Evolutionary conservation across 352 stramenopile genomes (phyloP).

Genomic region (Albugo laibachii): DNA sequence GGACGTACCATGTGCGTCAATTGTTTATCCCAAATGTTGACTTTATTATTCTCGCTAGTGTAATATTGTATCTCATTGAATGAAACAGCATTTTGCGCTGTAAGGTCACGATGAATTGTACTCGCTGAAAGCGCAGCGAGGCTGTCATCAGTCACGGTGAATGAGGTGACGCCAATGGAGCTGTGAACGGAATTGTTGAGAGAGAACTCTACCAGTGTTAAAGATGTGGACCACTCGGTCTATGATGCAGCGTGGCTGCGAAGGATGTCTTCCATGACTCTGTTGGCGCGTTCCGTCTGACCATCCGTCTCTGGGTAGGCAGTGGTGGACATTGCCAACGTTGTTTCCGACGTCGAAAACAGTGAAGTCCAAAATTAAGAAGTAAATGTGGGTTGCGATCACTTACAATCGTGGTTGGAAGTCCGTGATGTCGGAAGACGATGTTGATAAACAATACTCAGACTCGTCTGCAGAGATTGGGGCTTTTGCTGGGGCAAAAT

Average conservation of each 20-base stretch:
- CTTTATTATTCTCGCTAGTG: too few relatives aligned
- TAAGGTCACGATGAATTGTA: too few relatives aligned
- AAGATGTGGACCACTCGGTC: slow-evolving; percentile 1
- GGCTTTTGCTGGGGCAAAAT: background rate
- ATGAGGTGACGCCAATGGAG: background rate
- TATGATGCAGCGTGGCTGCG: background rate
- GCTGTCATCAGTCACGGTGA: too few relatives aligned
- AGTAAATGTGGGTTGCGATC: slow-evolving; percentile 9
- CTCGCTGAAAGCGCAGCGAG: too few relatives aligned
- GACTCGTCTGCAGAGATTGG: background rate
- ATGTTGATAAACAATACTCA: slow-evolving; percentile 4
- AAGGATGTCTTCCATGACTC: slow-evolving; percentile 7
- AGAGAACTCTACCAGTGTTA: slow-evolving; percentile 4
- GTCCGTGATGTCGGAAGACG: slow-evolving; percentile 1
- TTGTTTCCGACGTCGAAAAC: slow-evolving; percentile 6
- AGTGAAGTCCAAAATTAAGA: slow-evolving; percentile 6
- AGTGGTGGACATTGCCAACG: slow-evolving; percentile 1
- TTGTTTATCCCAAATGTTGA: too few relatives aligned
- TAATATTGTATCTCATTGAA: too few relatives aligned
- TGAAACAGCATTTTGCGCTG: too few relatives aligned
- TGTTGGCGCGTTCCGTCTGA: slow-evolving; percentile 10
- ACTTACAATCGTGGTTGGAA: slow-evolving; percentile 4
- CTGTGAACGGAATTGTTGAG: background rate
- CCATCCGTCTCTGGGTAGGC: slow-evolving; percentile 6
- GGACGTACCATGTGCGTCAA: too few relatives aligned